Conservation (phyloP, 2,329 filamentous ascomycete species). For the Hypoxylon sp. region DNA sequence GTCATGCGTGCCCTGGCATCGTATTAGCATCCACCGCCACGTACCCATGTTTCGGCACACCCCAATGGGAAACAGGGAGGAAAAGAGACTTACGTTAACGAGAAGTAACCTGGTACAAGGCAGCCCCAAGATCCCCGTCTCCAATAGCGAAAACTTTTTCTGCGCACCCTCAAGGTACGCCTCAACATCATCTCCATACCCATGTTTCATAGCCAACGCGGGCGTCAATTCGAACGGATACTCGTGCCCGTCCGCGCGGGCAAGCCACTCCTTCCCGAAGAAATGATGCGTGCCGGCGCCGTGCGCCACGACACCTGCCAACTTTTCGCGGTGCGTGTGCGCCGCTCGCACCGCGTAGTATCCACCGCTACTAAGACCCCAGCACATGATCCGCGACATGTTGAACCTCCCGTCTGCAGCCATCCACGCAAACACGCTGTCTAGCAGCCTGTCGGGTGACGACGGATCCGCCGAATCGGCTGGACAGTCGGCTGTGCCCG, state of each 20-base stretch:
- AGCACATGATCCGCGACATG: constrained; percentile 69
- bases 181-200: constrained; percentile 66
- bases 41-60: neutral
- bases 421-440: constrained; percentile 74
- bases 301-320: constrained; percentile 73
- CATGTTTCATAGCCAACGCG: constrained; percentile 73
- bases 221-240: constrained; percentile 73
- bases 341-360: constrained; percentile 79
- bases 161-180: constrained; percentile 69
- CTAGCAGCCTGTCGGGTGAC: constrained; percentile 73
- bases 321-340: constrained; percentile 71
- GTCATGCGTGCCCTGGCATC: constrained; percentile 70
- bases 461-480: constrained; percentile 72
- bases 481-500: constrained; percentile 77
- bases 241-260: constrained; percentile 74
- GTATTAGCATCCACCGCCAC: constrained; percentile 14
- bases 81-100: constrained; percentile 66
- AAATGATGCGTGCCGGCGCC: constrained; percentile 75
- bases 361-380: constrained; percentile 76
- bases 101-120: constrained; percentile 71
- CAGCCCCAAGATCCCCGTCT: constrained; percentile 69
- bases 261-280: constrained; percentile 71
- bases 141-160: constrained; percentile 74
- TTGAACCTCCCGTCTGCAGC: constrained; percentile 64
- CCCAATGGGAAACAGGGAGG: neutral